These are phyloP conservation scores for Polygonum maritimum DNA, from an alignment of 148 eudicot species.

Conservation along the genomic window DNA sequence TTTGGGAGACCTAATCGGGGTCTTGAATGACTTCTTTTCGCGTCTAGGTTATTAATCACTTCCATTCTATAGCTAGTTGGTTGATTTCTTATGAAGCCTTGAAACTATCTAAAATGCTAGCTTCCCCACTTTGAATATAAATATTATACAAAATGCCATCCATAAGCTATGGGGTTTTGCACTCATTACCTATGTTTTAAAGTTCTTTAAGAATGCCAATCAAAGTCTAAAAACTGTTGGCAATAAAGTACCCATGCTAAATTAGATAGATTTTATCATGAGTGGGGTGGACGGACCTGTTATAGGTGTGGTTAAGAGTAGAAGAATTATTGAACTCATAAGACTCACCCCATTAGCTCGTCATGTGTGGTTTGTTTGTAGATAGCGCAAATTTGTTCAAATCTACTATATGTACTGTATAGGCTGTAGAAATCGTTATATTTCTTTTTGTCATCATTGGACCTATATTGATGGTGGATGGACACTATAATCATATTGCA, in stretches of 20 bases:
- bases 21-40: conserved; percentile 74
- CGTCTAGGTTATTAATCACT: conserved; percentile 52
- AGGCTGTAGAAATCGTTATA: neutral
- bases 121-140: neutral
- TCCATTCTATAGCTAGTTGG: neutral
- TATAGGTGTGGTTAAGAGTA: neutral
- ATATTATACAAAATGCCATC: neutral
- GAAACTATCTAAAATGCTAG: neutral
- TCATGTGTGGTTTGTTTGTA: neutral
- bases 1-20: conserved; percentile 89
- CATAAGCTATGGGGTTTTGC: neutral
- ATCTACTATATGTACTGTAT: neutral
- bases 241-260: neutral
- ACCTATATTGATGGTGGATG: neutral
- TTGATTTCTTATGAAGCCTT: neutral
- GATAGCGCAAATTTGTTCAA: neutral
- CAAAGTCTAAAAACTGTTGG: neutral
- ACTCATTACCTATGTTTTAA: neutral
- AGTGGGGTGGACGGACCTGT: neutral
- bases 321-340: neutral
- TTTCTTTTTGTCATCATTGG: neutral
- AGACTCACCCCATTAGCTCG: neutral
- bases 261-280: neutral
- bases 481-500: no score
- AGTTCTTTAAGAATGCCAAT: neutral